Percentiles rank a stretch among this genome's conserved stretches.
Conservation (phyloP, 225 moss, liverwort and hornwort genomes). For the Ulota crispa region DNA sequence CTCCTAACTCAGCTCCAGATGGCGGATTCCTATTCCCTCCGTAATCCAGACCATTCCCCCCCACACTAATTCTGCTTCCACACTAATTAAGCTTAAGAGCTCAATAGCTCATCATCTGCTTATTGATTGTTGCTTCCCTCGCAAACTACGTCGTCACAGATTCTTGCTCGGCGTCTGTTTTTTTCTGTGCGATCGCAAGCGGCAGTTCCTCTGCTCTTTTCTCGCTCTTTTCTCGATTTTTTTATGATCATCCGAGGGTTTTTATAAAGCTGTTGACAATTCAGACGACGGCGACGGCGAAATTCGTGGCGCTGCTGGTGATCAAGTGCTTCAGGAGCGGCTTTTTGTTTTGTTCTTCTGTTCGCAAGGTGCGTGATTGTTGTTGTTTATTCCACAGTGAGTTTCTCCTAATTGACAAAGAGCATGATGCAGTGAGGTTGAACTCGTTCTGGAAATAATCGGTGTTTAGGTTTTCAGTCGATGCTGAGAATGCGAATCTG, state of each 20-base stretch:
- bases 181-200: background rate
- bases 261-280: background rate
- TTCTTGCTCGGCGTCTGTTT: background rate
- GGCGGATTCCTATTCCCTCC: background rate
- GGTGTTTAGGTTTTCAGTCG: conserved; percentile 18
- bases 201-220: background rate
- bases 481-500: background rate
- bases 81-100: background rate
- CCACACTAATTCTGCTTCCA: background rate
- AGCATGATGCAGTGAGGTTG: conserved; percentile 3
- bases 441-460: conserved; percentile 7
- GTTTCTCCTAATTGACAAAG: background rate
- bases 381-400: background rate
- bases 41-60: too few species aligned
- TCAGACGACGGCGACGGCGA: background rate
- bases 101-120: background rate
- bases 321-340: conserved; percentile 13
- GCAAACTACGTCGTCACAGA: background rate
- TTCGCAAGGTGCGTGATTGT: conserved; percentile 11
- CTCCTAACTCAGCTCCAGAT: background rate
- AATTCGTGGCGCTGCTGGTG: conserved; percentile 13
- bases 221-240: too few species aligned
- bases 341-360: background rate
- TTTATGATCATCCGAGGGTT: background rate
- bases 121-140: background rate